These are phyloP conservation scores for carrot (Daucus carota) DNA, from an alignment of 129 eudicot genomes.

Conservation along the genomic window DH1_v3.0 NC_030385.2:43494501-43495000, in stretches of 20 bases:
- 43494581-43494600: background rate
- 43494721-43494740: slow-evolving; percentile 89
- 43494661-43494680: slow-evolving; percentile 92
- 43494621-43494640: slow-evolving; percentile 37
- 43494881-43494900: slow-evolving; percentile 96
- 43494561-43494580: background rate
- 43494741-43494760: slow-evolving; percentile 94
- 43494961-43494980: slow-evolving; percentile 85
- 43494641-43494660: slow-evolving; percentile 84
- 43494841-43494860: slow-evolving; percentile 74
- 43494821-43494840: background rate
- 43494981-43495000: slow-evolving; percentile 88
- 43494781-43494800: background rate
- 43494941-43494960: slow-evolving; percentile 98
- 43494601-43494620: background rate
- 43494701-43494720: slow-evolving; percentile 97
- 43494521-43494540: background rate
- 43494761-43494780: slow-evolving; percentile 46
- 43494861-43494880: slow-evolving; percentile 84
- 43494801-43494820: background rate
- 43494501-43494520: too few relatives aligned
- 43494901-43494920: slow-evolving; percentile 88
- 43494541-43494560: background rate
- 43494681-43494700: slow-evolving; percentile 98
- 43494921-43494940: slow-evolving; percentile 92